Evolutionary conservation across 257 asterid genomes (phyloP), one percentile per base, ranked within the genome.

Genomic region (Nicotiana undulata): DNA sequence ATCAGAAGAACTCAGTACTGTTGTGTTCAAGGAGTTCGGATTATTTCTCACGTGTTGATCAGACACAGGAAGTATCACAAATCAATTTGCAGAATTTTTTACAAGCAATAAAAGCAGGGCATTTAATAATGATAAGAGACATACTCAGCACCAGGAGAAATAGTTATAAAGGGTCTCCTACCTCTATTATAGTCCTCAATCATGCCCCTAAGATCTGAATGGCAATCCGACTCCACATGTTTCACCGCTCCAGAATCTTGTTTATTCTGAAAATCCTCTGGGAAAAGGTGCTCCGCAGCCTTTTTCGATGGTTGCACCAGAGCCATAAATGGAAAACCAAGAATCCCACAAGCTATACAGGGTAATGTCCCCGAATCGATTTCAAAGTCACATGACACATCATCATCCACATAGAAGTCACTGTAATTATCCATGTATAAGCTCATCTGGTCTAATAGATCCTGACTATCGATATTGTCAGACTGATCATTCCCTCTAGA

Each of bases 261-360:
- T 80, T 65, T 83, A 24, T 77, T 68, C 60, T 60, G 80, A 81
- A 61, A 75, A 72, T 83, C 87, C 79, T 77, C 88, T 66, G 72
- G 84, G 81, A 84, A 65, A 80, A 90, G 86, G 78, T 85, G 81
- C 77, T 65, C 52, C 11, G 86, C 88, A 55, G 98, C 88, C 78
- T 81, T 85, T 79, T 88, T 89, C 72, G 94, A 88, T 85, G 99
- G 99, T 84, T 96, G 98, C 79, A 94, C 83, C 67, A 94, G 86
- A 70, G 98, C 91, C 99, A 96, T 96, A 85, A 92, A 96, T 64
- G 99, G 99, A 88, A 92, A 96, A 67, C 99, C 99, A 80, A 96
- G 99, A 83, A 96, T 89, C 26, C 99, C 99, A 89, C 99, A 96
- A 80, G 97, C 97, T 31, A 94, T 90, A 86, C 99, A 96, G 77